Conservation (phyloP, 495 filamentous ascomycete species). For the Penicillium salamii region DNA sequence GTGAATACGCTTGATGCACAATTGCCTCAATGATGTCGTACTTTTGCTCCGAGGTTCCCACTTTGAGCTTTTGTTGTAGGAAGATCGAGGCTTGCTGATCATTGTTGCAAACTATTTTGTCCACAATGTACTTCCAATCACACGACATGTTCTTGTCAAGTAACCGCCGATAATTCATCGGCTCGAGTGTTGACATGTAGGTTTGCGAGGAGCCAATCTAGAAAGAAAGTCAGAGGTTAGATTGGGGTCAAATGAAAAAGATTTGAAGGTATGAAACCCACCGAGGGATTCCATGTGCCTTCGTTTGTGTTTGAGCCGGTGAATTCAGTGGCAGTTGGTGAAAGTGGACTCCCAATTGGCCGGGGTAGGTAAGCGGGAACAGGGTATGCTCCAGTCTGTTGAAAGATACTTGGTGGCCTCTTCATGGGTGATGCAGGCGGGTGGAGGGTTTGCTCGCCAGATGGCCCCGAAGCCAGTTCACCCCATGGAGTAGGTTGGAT, state of each 20-base stretch:
- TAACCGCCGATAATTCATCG: constrained; percentile 93
- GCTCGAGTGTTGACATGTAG: constrained; percentile 83
- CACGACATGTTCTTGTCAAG: constrained; percentile 95
- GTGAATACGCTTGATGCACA: constrained; percentile 87
- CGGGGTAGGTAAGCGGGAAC: constrained; percentile 61
- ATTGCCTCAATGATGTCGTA: constrained; percentile 96
- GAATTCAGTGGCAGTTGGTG: constrained; percentile 83
- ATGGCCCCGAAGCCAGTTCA: constrained; percentile 29
- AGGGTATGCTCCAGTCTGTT: constrained; percentile 51
- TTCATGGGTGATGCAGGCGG: constrained; percentile 28
- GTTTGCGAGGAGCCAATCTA: constrained; percentile 57
- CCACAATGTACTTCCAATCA: constrained; percentile 99
- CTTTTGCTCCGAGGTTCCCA: constrained; percentile 92
- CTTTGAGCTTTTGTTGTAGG: constrained; percentile 97
- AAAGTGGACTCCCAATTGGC: constrained; percentile 75
- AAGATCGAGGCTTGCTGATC: constrained; percentile 99
- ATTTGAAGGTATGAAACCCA: constrained; percentile 25
- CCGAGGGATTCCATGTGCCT: constrained; percentile 48
- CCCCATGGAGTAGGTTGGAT: constrained; percentile 31
- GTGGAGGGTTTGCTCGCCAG: constrained; percentile 10
- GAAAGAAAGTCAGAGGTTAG: constrained; percentile 6
- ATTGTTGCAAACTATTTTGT: constrained; percentile 99
- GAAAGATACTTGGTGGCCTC: constrained; percentile 39
- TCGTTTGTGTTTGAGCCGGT: constrained; percentile 43
- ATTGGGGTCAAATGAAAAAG: not conserved